These are phyloP conservation scores for Miscanthus sacchariflorus DNA, from an alignment of 202 grass and related monocot species.

Conservation along the genomic window DNA sequence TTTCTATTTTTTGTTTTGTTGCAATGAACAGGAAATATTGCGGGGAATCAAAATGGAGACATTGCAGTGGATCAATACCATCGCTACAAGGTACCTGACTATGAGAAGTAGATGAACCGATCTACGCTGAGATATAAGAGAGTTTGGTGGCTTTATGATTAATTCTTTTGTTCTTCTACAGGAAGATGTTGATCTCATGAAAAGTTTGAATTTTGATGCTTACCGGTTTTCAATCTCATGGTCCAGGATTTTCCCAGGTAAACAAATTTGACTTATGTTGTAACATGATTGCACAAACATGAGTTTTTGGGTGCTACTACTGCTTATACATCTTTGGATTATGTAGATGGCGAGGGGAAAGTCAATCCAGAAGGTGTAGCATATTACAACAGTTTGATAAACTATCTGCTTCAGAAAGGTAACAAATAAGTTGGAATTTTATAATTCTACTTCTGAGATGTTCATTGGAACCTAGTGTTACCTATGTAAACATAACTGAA, in stretches of 20 bases:
- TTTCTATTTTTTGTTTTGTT: background rate
- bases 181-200: constrained; percentile 89
- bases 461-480: constrained; percentile 20
- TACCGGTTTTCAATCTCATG: constrained; percentile 94
- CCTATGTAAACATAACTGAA: constrained; percentile 20
- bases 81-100: constrained; percentile 66
- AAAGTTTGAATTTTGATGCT: constrained; percentile 77
- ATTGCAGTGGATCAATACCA: constrained; percentile 84
- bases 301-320: background rate
- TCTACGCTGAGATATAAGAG: background rate
- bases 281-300: background rate
- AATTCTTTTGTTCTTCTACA: constrained; percentile 25
- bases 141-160: background rate
- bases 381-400: constrained; percentile 86
- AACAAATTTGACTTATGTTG: constrained; percentile 1
- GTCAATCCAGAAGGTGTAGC: constrained; percentile 80
- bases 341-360: constrained; percentile 68
- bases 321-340: constrained; percentile 15
- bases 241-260: constrained; percentile 93
- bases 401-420: constrained; percentile 88
- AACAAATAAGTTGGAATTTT: constrained; percentile 16
- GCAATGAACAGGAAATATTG: constrained; percentile 54
- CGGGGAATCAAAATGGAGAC: constrained; percentile 69
- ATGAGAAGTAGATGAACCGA: background rate
- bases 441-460: constrained; percentile 11